Evolutionary conservation across 2,329 filamentous ascomycete species (phyloP), one percentile per base, ranked within the genome.

Genomic region (Botrytis sinoallii): DNA sequence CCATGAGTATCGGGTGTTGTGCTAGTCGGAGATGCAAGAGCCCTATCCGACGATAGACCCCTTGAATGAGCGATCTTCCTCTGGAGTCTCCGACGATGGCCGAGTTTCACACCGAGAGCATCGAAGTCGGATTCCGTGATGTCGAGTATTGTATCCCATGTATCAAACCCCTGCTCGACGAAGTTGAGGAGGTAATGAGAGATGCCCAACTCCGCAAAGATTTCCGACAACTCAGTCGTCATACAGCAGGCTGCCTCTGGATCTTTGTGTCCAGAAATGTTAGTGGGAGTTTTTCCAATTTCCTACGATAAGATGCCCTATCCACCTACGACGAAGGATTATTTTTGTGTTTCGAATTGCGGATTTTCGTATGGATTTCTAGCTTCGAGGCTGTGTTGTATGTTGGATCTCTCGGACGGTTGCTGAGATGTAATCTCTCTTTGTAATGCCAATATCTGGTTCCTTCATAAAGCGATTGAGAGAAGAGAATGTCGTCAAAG

Each of bases 1-100:
- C 84, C 81, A 78, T 88, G 88, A 66, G 92, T 90, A 66, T 92
- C 90, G 42, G 83, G 85, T n/a, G 84, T 61, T 83, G 84, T 22
- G 75, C 74, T 78, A 74, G 65, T 61, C 75, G 75, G 82, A 76
- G 75, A 84, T 59, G 65, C 82, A 79, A 81, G 72, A 25, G 80
- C 80, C 78, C 79, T 73, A 76, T 78, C 80, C 77, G 78, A 81
- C 80, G 79, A 81, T 78, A 91, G 82, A 32, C 92, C 91, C 80
- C 92, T 86, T 32, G 88, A 89, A 78, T 93, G 92, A 75, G 92
- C 92, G 79, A 96, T 95, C 69, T 91, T 91, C 75, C 93, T 86
- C 84, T 96, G 93, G n/a, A 96, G 86, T 87, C 93, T 94, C 91
- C 93, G 88, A 80, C 93, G 88, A 82, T 96, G 93, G 38, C 93